A percentile compares a stretch with the other conserved stretches of the same genome.
Conservation (phyloP, 1,139 yeast genomes). For the Hansenula anomala region DNA sequence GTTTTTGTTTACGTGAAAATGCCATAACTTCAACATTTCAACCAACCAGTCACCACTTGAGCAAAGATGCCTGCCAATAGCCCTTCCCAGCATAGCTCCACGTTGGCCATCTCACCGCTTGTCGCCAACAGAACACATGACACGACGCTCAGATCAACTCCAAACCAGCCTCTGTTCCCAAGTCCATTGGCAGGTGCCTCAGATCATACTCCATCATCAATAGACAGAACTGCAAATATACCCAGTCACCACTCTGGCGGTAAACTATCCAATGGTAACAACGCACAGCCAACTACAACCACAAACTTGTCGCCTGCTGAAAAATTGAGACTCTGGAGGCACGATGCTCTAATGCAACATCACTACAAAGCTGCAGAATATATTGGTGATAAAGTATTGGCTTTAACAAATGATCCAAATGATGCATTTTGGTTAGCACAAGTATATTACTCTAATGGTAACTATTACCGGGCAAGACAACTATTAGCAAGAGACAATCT, state of each 20-base stretch:
- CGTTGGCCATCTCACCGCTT: slow-evolving; percentile 26
- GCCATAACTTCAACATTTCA: neutral
- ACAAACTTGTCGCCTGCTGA: slow-evolving; percentile 69
- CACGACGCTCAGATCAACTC: slow-evolving; percentile 19
- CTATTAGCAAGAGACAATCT: slow-evolving; percentile 38
- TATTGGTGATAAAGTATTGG: slow-evolving; percentile 85
- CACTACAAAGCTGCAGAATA: slow-evolving; percentile 88
- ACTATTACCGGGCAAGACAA: slow-evolving; percentile 75
- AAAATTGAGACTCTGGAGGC: slow-evolving; percentile 85
- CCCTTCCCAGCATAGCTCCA: slow-evolving; percentile 28
- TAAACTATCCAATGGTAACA: neutral
- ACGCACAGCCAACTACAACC: neutral
- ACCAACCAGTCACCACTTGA: too few relatives aligned
- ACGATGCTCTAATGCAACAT: slow-evolving; percentile 90
- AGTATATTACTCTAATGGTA: slow-evolving; percentile 66
- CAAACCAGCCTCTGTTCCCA: slow-evolving; percentile 23
- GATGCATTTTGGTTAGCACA: slow-evolving; percentile 98
- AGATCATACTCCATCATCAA: slow-evolving; percentile 2
- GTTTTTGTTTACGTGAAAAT: too few relatives aligned
- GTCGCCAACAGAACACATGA: slow-evolving; percentile 22
- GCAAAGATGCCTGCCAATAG: slow-evolving; percentile 19
- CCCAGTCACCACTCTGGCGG: neutral
- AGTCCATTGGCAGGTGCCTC: slow-evolving; percentile 21
- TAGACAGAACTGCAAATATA: slow-evolving; percentile 2
- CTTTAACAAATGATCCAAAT: slow-evolving; percentile 71